Conservation (phyloP, 192 early-diverging fungal genomes). For the Piromyces sp. region DNA sequence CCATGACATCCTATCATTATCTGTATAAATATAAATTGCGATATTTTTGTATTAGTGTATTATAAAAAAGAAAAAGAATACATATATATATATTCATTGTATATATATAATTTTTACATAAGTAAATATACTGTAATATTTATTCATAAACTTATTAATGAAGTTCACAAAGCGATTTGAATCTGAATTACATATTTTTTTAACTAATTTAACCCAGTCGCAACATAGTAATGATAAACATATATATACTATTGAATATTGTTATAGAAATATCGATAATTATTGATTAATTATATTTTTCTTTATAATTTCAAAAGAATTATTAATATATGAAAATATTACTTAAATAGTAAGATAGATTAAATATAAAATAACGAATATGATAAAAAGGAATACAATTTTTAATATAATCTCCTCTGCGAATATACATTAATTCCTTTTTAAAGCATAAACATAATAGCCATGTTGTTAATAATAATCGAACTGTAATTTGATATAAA, state of each 20-base stretch:
- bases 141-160: background rate
- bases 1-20: background rate
- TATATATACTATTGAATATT: background rate
- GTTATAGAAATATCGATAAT: background rate
- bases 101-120: background rate
- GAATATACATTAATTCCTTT: background rate
- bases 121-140: background rate
- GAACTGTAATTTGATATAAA: background rate
- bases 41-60: too few relatives aligned
- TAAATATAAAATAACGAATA: background rate
- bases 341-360: background rate
- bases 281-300: too few relatives aligned
- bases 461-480: background rate
- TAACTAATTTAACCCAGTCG: background rate
- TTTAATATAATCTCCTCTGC: too few relatives aligned
- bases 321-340: background rate
- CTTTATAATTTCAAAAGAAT: too few relatives aligned
- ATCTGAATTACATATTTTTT: background rate
- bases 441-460: background rate
- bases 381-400: background rate
- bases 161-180: background rate
- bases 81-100: too few relatives aligned
- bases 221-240: background rate
- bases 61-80: background rate
- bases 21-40: too few relatives aligned